phyloP scores from a whole-genome alignment of 345 rosid species.

The Populus nigra region DNA sequence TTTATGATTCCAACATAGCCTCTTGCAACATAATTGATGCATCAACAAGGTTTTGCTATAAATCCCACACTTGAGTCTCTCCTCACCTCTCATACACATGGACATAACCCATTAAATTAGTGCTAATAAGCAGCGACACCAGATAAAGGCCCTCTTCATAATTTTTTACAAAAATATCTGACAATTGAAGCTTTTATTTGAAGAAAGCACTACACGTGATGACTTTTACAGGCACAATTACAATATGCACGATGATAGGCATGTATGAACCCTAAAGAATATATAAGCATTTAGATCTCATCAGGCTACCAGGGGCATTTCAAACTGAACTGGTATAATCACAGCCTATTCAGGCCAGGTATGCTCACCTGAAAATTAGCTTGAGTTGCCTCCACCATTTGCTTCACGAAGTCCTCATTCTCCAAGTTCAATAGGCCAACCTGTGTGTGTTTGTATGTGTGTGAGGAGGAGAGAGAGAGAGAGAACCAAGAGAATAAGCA shows the following conservation, averaged over 20 bases:
- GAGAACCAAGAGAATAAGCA: neutral
- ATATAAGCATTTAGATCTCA: neutral
- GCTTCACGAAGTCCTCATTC: slow-evolving; percentile 75
- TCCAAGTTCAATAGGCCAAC: slow-evolving; percentile 91
- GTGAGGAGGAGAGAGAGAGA: neutral
- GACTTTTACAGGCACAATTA: neutral
- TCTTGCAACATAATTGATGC: neutral
- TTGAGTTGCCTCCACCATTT: slow-evolving; percentile 54
- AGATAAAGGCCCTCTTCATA: neutral
- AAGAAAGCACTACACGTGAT: neutral
- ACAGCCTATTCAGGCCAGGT: neutral
- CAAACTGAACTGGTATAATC: neutral
- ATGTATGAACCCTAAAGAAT: neutral
- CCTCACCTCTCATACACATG: neutral
- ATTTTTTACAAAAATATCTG: neutral
- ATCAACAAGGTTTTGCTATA: neutral
- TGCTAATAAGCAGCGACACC: neutral
- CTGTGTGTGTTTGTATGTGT: slow-evolving; percentile 23
- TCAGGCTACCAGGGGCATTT: neutral
- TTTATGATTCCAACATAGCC: neutral
- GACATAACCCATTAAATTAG: neutral
- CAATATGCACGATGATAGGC: neutral
- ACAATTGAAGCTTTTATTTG: neutral
- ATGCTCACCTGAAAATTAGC: slow-evolving; percentile 66
- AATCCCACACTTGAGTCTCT: neutral